phyloP scores from a whole-genome alignment of 169 alveolate species.

The Theileria annulata region DNA sequence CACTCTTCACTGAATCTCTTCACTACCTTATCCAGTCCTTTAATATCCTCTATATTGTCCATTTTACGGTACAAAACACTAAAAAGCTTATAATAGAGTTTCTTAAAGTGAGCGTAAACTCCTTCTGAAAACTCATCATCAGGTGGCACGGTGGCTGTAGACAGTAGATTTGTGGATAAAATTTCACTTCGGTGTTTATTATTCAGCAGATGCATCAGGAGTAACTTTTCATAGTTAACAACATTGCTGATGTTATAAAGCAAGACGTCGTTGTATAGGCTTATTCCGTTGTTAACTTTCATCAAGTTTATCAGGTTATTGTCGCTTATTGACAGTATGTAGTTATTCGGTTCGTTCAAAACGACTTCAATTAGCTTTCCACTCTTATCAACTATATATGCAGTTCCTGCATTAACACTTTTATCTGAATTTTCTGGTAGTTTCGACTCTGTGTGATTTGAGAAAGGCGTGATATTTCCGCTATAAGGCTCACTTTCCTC shows the following conservation, averaged over 20 bases:
- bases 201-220: background rate
- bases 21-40: constrained; percentile 15
- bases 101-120: background rate
- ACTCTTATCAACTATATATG: background rate
- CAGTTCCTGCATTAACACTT: background rate
- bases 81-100: constrained; percentile 24
- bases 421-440: background rate
- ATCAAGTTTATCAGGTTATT: too few relatives aligned
- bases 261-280: background rate
- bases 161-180: background rate
- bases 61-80: constrained; percentile 38
- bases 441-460: background rate
- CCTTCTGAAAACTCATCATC: background rate
- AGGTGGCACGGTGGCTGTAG: background rate
- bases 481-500: background rate
- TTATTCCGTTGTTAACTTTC: background rate
- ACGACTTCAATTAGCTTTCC: background rate
- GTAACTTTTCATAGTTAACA: background rate
- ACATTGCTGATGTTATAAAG: background rate
- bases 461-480: background rate
- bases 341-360: background rate
- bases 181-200: background rate
- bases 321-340: background rate
- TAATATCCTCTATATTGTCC: constrained; percentile 23
- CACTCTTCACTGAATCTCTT: constrained; percentile 1